A percentile compares a stretch with the other conserved stretches of the same genome.
Evolutionary conservation across 805 yeast genomes (phyloP).

Genomic region (Metschnikowia reukaufii): DNA sequence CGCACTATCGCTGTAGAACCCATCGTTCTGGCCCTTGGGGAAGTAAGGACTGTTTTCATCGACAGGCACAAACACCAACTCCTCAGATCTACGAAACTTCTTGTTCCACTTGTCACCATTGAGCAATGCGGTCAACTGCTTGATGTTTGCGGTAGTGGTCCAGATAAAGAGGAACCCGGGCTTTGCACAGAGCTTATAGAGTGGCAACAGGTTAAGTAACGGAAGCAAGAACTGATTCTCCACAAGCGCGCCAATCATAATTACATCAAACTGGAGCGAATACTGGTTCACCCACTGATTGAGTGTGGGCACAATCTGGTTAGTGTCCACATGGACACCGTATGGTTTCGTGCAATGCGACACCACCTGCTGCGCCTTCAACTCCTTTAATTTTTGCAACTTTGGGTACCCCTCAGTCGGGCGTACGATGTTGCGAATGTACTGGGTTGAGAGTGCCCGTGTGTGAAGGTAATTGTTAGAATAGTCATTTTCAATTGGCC

Average conservation of each 20-base stretch:
- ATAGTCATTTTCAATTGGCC: constrained; percentile 63
- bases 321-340: constrained; percentile 57
- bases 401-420: constrained; percentile 87
- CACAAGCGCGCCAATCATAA: constrained; percentile 85
- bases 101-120: constrained; percentile 51
- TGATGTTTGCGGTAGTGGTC: constrained; percentile 76
- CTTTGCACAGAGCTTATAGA: constrained; percentile 70
- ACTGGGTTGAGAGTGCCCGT: constrained; percentile 59
- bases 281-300: constrained; percentile 60
- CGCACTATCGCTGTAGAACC: constrained; percentile 15
- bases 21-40: constrained; percentile 49
- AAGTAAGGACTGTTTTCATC: constrained; percentile 62
- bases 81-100: constrained; percentile 86
- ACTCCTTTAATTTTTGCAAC: constrained; percentile 61
- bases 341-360: constrained; percentile 59
- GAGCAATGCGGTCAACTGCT: constrained; percentile 56
- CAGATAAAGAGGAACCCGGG: constrained; percentile 88
- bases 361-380: constrained; percentile 60
- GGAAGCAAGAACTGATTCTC: constrained; percentile 71
- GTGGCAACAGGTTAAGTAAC: constrained; percentile 61
- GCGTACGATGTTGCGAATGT: constrained; percentile 62
- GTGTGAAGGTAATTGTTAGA: constrained; percentile 66
- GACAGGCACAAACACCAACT: constrained; percentile 77
- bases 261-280: constrained; percentile 74
- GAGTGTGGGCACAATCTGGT: constrained; percentile 56